Percentiles rank a stretch among this genome's conserved stretches.
These are phyloP conservation scores for Conoideocrella luteorostrata DNA, from an alignment of 2,329 filamentous ascomycete species.

Conservation along the genomic window DNA sequence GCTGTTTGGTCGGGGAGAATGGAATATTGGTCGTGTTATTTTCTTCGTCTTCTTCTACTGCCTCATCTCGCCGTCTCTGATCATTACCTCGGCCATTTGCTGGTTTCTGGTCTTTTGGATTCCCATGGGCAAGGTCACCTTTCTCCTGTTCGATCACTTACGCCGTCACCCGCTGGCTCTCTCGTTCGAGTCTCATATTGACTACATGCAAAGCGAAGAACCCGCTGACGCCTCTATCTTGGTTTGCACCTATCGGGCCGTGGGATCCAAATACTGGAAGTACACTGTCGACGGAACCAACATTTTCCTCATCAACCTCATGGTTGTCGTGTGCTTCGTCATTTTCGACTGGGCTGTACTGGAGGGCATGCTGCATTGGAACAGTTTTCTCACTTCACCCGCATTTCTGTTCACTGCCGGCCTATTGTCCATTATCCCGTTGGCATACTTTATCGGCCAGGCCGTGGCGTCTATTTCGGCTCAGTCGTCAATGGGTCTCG, in stretches of 20 bases:
- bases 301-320: constrained; percentile 96
- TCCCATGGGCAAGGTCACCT: constrained; percentile 93
- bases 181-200: constrained; percentile 83
- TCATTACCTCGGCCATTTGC: constrained; percentile 80
- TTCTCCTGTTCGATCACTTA: constrained; percentile 84
- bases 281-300: constrained; percentile 98
- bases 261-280: constrained; percentile 96
- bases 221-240: constrained; percentile 78
- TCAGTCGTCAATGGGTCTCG: constrained; percentile 96
- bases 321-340: constrained; percentile 87
- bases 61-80: constrained; percentile 76
- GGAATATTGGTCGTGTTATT: constrained; percentile 88
- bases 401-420: constrained; percentile 81
- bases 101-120: constrained; percentile 98
- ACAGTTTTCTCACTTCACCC: constrained; percentile 70
- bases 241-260: constrained; percentile 93
- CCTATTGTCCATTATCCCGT: constrained; percentile 85
- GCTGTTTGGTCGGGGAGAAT: constrained; percentile 89
- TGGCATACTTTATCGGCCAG: constrained; percentile 98
- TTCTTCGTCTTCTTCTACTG: constrained; percentile 98
- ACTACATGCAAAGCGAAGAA: constrained; percentile 63
- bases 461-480: constrained; percentile 97
- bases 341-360: constrained; percentile 90
- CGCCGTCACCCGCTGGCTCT: constrained; percentile 87
- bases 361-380: constrained; percentile 58